These are phyloP conservation scores for Fraxinus nigra DNA, from an alignment of 305 asterid species.

Conservation along the genomic window DNA sequence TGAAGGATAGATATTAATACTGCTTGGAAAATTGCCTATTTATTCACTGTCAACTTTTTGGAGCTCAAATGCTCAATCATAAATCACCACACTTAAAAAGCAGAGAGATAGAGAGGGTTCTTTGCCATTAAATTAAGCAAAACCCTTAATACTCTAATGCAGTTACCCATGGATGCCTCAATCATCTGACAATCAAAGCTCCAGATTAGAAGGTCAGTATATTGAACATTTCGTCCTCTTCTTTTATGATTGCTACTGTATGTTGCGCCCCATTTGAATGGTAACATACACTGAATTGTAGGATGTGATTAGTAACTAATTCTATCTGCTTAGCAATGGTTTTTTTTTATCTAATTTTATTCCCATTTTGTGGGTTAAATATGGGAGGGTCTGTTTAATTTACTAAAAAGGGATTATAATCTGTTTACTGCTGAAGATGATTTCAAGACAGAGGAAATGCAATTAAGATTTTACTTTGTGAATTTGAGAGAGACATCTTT, in stretches of 20 bases:
- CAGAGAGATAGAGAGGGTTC: neutral
- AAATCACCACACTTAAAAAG: neutral
- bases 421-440: neutral
- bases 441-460: neutral
- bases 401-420: neutral
- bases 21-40: too few relatives aligned
- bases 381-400: neutral
- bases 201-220: neutral
- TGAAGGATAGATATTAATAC: too few relatives aligned
- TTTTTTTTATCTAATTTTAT: too few relatives aligned
- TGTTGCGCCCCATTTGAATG: neutral
- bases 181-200: neutral
- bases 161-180: neutral
- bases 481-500: neutral
- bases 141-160: neutral
- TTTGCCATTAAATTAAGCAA: neutral
- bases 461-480: neutral
- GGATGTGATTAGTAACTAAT: neutral
- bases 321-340: conserved; percentile 3
- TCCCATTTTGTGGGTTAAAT: neutral
- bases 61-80: neutral
- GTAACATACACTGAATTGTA: neutral
- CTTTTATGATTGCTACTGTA: neutral
- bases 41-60: too few relatives aligned
- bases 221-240: neutral